Conservation (phyloP, 2,329 filamentous ascomycete genomes). For the Clarireedia hainanense region DNA sequence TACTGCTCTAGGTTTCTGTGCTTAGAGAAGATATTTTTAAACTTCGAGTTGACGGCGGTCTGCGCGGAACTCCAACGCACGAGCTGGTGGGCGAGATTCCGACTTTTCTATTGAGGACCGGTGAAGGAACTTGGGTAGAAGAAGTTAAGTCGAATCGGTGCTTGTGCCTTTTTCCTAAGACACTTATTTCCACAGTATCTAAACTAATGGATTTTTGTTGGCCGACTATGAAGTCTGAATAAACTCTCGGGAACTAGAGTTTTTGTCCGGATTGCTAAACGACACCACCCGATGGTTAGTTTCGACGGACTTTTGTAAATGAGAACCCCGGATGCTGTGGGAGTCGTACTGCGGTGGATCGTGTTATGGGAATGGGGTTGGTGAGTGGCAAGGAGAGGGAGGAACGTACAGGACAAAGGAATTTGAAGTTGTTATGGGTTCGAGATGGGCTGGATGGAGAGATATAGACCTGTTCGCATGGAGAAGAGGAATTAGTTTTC, state of each 20-base stretch:
- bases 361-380: neutral
- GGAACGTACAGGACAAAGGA: constrained; percentile 17
- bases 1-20: neutral
- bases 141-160: constrained; percentile 3
- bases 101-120: neutral
- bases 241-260: constrained; percentile 24
- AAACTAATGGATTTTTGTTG: constrained; percentile 1
- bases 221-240: neutral
- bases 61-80: no score
- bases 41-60: no score
- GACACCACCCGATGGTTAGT: neutral
- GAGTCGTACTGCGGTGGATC: no score
- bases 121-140: constrained; percentile 3
- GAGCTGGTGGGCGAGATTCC: neutral
- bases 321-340: neutral
- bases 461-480: constrained; percentile 26
- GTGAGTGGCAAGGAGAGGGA: constrained; percentile 11
- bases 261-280: neutral
- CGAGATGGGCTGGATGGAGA: neutral
- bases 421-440: constrained; percentile 20
- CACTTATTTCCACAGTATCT: constrained; percentile 3
- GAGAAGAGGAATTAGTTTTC: constrained; percentile 12
- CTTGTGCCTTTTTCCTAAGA: neutral
- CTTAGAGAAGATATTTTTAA: neutral
- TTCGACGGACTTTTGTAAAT: neutral